A percentile compares a stretch with the other conserved stretches of the same genome.
Conservation (phyloP, 345 rosid genomes). For the Aegle marmelos region DNA sequence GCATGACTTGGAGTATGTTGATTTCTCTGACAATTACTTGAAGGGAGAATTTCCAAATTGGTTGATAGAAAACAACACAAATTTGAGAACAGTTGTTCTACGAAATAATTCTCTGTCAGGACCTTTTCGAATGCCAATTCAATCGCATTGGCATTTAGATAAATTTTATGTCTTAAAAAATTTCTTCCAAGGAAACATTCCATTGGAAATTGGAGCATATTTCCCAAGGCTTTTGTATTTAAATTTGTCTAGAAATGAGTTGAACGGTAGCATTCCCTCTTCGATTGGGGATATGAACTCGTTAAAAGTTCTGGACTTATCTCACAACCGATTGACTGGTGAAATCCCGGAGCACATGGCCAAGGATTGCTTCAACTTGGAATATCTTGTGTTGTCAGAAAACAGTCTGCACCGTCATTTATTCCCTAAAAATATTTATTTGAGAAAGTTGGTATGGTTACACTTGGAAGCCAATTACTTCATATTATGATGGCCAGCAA, state of each 20-base stretch:
- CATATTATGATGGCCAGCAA: not conserved
- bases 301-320: not conserved
- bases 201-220: not conserved
- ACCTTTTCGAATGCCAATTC: not conserved
- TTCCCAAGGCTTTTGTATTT: not conserved
- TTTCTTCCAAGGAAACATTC: not conserved
- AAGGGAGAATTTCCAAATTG: not conserved
- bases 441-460: not conserved
- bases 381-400: not conserved
- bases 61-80: not conserved
- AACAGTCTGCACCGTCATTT: not conserved
- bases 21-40: not conserved
- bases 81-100: not conserved
- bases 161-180: not conserved
- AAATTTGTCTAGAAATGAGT: not conserved
- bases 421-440: too few relatives aligned
- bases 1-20: not conserved
- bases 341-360: not conserved
- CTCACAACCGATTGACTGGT: not conserved
- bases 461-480: not conserved
- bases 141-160: not conserved
- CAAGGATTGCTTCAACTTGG: not conserved
- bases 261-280: not conserved
- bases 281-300: not conserved
- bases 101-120: not conserved